Conservation (phyloP, 202 grass and related monocot species). For the Panicum hallii region DNA sequence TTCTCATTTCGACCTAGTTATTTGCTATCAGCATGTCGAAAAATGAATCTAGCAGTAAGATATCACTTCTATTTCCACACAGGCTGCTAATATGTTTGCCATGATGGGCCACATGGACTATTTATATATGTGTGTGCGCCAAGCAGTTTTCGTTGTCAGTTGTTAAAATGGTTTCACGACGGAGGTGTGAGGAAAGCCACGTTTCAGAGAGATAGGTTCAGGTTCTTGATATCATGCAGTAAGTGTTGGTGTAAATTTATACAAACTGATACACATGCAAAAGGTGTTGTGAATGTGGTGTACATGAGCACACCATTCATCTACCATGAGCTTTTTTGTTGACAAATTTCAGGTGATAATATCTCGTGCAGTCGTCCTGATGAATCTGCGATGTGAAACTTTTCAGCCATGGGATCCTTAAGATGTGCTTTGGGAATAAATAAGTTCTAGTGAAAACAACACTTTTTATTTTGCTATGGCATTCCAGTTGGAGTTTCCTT, state of each 20-base stretch:
- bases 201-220: neutral
- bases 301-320: neutral
- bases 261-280: neutral
- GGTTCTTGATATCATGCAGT: neutral
- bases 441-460: too few species aligned
- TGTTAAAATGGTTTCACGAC: neutral
- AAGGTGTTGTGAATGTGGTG: neutral
- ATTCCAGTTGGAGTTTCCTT: too few species aligned
- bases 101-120: neutral
- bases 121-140: neutral
- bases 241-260: neutral
- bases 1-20: neutral
- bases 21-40: neutral
- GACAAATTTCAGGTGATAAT: too few species aligned
- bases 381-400: too few species aligned
- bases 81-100: neutral
- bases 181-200: neutral
- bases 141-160: neutral
- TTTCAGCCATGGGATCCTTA: too few species aligned
- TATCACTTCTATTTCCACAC: neutral
- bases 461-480: too few species aligned
- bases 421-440: too few species aligned
- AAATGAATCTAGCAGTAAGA: neutral
- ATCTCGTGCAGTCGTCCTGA: too few species aligned
- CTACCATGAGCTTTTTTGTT: neutral